Evolutionary conservation across 208 protist genomes (phyloP).

Genomic region (Acanthamoeba royreba): DNA sequence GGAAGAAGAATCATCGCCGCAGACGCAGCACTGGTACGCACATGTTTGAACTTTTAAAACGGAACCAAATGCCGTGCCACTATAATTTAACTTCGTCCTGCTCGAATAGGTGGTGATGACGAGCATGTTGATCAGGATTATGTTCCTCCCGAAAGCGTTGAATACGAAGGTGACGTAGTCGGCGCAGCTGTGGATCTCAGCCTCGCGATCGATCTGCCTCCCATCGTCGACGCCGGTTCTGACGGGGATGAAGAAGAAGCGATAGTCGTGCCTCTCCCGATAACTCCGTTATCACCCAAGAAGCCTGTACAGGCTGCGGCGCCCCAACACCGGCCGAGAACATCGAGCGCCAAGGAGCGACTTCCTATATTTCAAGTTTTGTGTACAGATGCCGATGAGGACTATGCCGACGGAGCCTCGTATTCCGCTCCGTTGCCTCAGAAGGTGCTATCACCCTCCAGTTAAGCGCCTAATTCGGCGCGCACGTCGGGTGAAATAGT

Average conservation of each 20-base stretch:
- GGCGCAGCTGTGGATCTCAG: neutral
- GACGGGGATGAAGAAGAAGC: neutral
- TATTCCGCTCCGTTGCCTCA: neutral
- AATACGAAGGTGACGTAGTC: neutral
- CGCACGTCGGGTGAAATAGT: no score
- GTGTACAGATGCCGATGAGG: slow-evolving; percentile 19
- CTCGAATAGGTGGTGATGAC: neutral
- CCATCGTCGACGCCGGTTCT: neutral
- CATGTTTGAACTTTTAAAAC: neutral
- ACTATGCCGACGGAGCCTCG: neutral
- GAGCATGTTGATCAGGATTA: neutral
- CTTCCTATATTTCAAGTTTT: slow-evolving; percentile 17
- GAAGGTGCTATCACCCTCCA: neutral
- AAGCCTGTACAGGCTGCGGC: neutral
- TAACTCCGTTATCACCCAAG: neutral
- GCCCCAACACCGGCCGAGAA: neutral
- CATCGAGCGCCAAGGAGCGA: neutral
- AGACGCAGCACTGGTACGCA: neutral
- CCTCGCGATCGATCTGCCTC: neutral
- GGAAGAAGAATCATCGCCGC: slow-evolving; percentile 27
- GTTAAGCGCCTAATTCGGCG: no score
- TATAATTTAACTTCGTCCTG: no score
- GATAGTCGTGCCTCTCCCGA: neutral
- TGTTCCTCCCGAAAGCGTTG: neutral
- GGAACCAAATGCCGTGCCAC: no score